Evolutionary conservation across 495 filamentous ascomycete genomes (phyloP).

Genomic region (Penicillium canescens): DNA sequence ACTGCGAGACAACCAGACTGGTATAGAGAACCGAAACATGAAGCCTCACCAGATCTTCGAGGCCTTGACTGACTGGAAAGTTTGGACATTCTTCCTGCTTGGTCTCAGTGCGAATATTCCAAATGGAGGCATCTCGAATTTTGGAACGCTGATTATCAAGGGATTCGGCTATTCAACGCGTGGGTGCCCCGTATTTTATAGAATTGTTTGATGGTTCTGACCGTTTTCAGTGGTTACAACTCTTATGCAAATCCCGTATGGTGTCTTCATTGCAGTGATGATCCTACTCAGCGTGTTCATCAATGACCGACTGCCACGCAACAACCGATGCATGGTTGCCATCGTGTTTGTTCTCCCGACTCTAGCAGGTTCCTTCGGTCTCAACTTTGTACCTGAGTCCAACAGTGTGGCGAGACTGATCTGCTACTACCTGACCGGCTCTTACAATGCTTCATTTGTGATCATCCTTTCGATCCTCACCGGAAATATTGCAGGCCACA

Average conservation of each 20-base stretch:
- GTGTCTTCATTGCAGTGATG: conserved; percentile 49
- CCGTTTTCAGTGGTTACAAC: conserved; percentile 29
- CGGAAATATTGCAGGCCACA: conserved; percentile 54
- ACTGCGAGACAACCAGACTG: conserved; percentile 53
- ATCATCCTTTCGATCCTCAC: conserved; percentile 56
- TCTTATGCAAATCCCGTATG: conserved; percentile 55
- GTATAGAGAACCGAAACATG: conserved; percentile 54
- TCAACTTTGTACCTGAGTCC: conserved; percentile 40
- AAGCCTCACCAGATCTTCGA: conserved; percentile 52
- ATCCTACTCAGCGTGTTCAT: conserved; percentile 52
- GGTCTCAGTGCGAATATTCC: conserved; percentile 38
- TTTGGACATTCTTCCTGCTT: conserved; percentile 41
- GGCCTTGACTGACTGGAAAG: conserved; percentile 47
- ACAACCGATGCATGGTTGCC: conserved; percentile 49
- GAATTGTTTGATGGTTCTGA: not conserved
- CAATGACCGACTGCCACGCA: conserved; percentile 48
- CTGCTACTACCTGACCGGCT: conserved; percentile 53
- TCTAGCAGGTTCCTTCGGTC: conserved; percentile 49
- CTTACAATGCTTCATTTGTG: conserved; percentile 60
- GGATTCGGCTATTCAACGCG: conserved; percentile 55
- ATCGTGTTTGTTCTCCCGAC: conserved; percentile 50
- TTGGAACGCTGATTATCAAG: conserved; percentile 57
- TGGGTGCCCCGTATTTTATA: conserved; percentile 7
- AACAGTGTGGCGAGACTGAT: conserved; percentile 45
- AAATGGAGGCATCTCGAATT: conserved; percentile 54